These are phyloP conservation scores for Aspergillus kassunensis DNA, from an alignment of 495 filamentous ascomycete species.

Conservation along the genomic window DNA sequence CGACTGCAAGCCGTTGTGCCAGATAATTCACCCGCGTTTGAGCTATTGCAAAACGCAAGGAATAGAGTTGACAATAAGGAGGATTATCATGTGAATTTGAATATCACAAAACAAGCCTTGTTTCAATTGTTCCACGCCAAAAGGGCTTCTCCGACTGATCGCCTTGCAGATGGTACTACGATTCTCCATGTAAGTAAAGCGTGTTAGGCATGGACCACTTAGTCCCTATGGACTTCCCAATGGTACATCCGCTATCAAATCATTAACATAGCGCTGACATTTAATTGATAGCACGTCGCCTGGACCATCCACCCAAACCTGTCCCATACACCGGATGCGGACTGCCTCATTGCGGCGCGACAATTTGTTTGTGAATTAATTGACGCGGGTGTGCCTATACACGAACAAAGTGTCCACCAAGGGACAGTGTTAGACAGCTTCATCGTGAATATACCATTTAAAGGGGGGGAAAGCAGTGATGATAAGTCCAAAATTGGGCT, in stretches of 20 bases:
- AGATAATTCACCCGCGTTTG: neutral
- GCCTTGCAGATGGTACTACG: neutral
- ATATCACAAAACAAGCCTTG: neutral
- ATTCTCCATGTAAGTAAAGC: conserved; percentile 1
- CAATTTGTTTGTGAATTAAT: neutral
- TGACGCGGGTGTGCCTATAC: neutral
- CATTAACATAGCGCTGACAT: no score
- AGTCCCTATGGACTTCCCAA: neutral
- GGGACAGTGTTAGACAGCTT: neutral
- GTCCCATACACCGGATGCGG: neutral
- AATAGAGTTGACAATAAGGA: neutral
- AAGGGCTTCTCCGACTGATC: neutral
- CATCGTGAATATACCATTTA: neutral
- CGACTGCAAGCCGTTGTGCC: neutral
- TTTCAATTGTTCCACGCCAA: neutral
- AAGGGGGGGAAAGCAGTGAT: no score
- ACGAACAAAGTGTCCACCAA: neutral
- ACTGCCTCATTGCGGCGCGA: neutral
- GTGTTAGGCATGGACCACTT: neutral
- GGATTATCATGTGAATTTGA: neutral
- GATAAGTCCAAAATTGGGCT: no score
- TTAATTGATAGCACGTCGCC: no score
- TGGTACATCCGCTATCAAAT: no score
- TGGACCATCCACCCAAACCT: no score
- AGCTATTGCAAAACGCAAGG: neutral